Evolutionary conservation across 768 basidiomycete species (phyloP), one percentile per base, ranked within the genome.

Genomic region (Pulveroboletus sp.): DNA sequence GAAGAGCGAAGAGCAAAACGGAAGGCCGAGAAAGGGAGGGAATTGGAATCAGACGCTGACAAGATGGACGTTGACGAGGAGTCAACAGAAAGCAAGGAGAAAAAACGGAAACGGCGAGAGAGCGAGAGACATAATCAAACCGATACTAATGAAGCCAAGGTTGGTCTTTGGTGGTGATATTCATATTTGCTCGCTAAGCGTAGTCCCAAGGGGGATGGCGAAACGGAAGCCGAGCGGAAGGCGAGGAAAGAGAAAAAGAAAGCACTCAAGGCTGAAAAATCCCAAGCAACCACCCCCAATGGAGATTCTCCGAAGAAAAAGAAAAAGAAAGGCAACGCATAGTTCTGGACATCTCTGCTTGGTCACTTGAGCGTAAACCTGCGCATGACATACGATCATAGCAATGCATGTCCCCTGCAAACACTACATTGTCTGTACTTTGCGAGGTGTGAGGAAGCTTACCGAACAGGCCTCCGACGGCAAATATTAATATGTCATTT

Each of bases 201-300:
- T 31, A 47, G 16, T 17, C 47, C 35, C 41, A 81, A n/a, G 60
- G 69, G 66, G 54, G 55, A 59, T 60, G 80, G 75, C 42, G 90
- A 93, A 72, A 88, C 88, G 24, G 86, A 90, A 68, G 87, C 85
- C 52, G 88, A 93, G 67, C 79, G 81, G 50, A 93, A 91, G 69
- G 87, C 84, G 31, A 77, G 81, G 53, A 93, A 94, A 67, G 88
- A 84, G 25, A 77, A 74, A 62, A 90, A 84, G 69, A 84, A 84
- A 72, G 87, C 85, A 2, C 74, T 75, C 56, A 90, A 89, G 65
- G 90, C 85, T 14, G 85, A 85, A 63, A 91, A 91, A 33, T 75
- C 77, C 19, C 76, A 75, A 36, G 72, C 61, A 13, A 71, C 67
- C 4, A 75, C 74, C 13, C 4, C 29, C 10, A 70, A 71, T 16